These are phyloP conservation scores for Boletus rubropictus DNA, from an alignment of 768 basidiomycete species.

Conservation along the genomic window DNA sequence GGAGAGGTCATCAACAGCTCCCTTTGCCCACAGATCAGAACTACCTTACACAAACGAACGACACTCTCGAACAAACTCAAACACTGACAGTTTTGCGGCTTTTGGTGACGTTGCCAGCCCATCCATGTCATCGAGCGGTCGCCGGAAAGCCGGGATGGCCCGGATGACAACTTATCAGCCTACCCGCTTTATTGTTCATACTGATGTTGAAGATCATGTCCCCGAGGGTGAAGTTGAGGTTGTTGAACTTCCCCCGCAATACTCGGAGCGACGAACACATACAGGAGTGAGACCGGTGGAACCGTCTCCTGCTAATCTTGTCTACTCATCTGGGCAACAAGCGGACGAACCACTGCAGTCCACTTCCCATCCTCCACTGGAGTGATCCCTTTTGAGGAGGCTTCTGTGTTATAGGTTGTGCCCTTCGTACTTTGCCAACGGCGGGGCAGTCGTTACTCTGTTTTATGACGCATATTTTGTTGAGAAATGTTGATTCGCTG, in stretches of 20 bases:
- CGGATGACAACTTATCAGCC: constrained; percentile 36
- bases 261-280: constrained; percentile 44
- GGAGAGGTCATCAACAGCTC: constrained; percentile 2
- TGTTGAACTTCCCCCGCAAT: constrained; percentile 74
- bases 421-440: background rate
- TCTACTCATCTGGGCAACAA: constrained; percentile 11
- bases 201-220: constrained; percentile 56
- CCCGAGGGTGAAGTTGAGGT: constrained; percentile 45
- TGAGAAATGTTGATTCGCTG: background rate
- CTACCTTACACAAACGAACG: background rate
- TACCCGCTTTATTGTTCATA: constrained; percentile 60
- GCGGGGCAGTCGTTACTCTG: background rate
- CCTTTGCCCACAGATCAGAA: constrained; percentile 10
- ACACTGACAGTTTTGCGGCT: constrained; percentile 16
- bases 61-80: constrained; percentile 20
- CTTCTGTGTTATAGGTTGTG: constrained; percentile 1
- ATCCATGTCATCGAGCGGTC: constrained; percentile 35
- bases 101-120: constrained; percentile 19
- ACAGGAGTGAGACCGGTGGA: constrained; percentile 9
- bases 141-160: constrained; percentile 54
- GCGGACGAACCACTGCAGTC: constrained; percentile 2
- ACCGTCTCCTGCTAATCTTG: constrained; percentile 5
- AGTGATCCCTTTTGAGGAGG: constrained; percentile 2
- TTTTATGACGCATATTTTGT: background rate
- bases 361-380: constrained; percentile 6